Evolutionary conservation across 495 filamentous ascomycete genomes (phyloP).

Genomic region (Amniculicola lignicola): DNA sequence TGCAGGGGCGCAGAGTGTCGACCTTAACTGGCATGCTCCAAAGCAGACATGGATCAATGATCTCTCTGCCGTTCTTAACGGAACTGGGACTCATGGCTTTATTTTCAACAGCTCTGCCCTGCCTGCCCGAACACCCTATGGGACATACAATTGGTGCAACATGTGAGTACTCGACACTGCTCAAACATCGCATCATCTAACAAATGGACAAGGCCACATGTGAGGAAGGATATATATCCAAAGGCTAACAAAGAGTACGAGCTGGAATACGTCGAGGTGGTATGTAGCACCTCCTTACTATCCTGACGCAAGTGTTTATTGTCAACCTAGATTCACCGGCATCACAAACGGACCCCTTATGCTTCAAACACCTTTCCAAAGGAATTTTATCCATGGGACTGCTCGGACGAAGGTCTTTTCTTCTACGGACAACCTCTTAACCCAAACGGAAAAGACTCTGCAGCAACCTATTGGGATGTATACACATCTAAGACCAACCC

Average conservation of each 20-base stretch:
- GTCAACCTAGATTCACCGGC: slow-evolving; percentile 59
- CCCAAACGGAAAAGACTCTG: slow-evolving; percentile 41
- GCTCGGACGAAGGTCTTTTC: slow-evolving; percentile 58
- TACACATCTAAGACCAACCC: slow-evolving; percentile 57
- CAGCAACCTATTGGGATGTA: slow-evolving; percentile 55
- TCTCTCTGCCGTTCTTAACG: slow-evolving; percentile 50
- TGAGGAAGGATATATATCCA: slow-evolving; percentile 56
- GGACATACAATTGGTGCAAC: slow-evolving; percentile 65
- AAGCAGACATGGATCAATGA: slow-evolving; percentile 56
- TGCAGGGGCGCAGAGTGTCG: slow-evolving; percentile 17
- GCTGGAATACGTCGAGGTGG: slow-evolving; percentile 65
- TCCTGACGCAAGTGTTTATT: background rate
- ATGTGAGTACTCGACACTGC: background rate
- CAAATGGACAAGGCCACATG: slow-evolving; percentile 76
- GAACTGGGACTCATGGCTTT: slow-evolving; percentile 58
- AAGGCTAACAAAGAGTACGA: slow-evolving; percentile 48
- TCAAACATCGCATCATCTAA: slow-evolving; percentile 44
- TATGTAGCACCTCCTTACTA: slow-evolving; percentile 34
- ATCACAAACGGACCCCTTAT: slow-evolving; percentile 73
- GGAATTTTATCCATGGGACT: slow-evolving; percentile 64
- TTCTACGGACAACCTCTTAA: slow-evolving; percentile 54
- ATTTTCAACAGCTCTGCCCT: slow-evolving; percentile 58
- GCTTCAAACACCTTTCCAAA: slow-evolving; percentile 63
- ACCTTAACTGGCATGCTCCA: slow-evolving; percentile 59
- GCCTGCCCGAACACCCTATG: slow-evolving; percentile 47